Base-by-base conservation (phyloP, 345 rosid genomes). In the Lepidium didymum region DNA sequence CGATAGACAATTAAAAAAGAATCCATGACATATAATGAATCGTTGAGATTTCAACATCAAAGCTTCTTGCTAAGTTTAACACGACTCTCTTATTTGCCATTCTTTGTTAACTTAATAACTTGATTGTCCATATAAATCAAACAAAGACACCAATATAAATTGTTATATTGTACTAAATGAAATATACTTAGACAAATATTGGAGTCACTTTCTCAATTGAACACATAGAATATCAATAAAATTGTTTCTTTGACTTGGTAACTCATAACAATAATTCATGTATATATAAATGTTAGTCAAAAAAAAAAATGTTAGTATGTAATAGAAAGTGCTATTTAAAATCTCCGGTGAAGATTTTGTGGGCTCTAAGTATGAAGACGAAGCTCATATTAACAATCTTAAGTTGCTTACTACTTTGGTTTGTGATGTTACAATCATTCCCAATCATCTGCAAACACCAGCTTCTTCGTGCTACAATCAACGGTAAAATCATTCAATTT, bases 321-420 rank as follows among this genome's bases (percentile, higher is more conserved):
- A 38, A 8, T 33, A 61, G 33, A 62, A 42, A 27, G 6, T 27
- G 34, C 29, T 63, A 37, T 55, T 18, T 55, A 27, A 56, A 19
- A 33, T 46, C 65, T 56, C 38, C 34, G 8, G 12, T 21, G 33
- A 72, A 46, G 27, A n/a, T 37, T 70, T 18, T 29, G 12, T 62
- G 51, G 57, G 18, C 7, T 55, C 19, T 27, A 11, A 9, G 41
- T 31, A 25, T 46, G 70, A 72, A 64, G 70, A 64, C 8, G 43
- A 72, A 72, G 76, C 58, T 72, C 31, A 46, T 12, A 7, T 16
- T 64, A 44, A 16, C 57, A 63, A 33, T 55, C n/a, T 18, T 44
- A 29, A 56, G 14, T 47, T 72, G 70, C 60, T 72, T 72, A 40
- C 27, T 72, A 38, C 65, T 72, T 10, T 72, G 70, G 70, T 72